These are phyloP conservation scores for Fagopyrum esculentum DNA, from an alignment of 148 eudicot genomes.

Conservation along the genomic window DNA sequence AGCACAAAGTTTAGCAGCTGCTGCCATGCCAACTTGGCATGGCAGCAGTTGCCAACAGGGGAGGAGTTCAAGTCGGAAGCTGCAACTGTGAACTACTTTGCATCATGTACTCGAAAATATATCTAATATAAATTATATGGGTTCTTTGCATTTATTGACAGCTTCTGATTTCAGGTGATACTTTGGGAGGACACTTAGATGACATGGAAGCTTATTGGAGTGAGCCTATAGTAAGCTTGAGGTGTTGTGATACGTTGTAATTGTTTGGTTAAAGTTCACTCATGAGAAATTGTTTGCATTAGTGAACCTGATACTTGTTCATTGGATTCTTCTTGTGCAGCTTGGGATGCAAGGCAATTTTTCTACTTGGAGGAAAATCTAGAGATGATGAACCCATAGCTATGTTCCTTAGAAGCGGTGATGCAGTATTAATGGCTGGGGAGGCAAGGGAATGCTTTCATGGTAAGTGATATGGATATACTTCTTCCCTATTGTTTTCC, in stretches of 20 bases:
- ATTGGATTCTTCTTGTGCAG: constrained; percentile 24
- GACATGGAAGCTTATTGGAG: constrained; percentile 98
- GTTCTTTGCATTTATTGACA: neutral
- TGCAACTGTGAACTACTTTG: constrained; percentile 91
- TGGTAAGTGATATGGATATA: constrained; percentile 38
- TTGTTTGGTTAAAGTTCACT: no score
- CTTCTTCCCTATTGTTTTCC: neutral
- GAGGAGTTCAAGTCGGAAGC: constrained; percentile 84
- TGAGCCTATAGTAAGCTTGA: constrained; percentile 89
- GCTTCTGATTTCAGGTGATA: constrained; percentile 56
- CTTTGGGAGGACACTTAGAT: constrained; percentile 92
- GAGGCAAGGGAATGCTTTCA: constrained; percentile 96
- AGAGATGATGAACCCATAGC: constrained; percentile 66
- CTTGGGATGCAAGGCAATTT: constrained; percentile 91
- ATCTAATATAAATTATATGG: neutral
- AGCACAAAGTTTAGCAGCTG: constrained; percentile 59
- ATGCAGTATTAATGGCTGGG: constrained; percentile 80
- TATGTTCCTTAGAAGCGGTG: constrained; percentile 93
- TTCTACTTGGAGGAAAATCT: constrained; percentile 95
- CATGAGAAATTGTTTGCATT: no score
- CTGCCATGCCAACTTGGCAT: no score
- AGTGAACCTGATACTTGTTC: neutral
- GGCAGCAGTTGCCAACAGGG: no score
- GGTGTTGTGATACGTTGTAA: constrained; percentile 28
- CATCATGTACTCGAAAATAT: constrained; percentile 38